A percentile compares a stretch with the other conserved stretches of the same genome.
These are phyloP conservation scores for Metschnikowia arizonensis DNA, from an alignment of 805 yeast genomes.

Conservation along the genomic window DNA sequence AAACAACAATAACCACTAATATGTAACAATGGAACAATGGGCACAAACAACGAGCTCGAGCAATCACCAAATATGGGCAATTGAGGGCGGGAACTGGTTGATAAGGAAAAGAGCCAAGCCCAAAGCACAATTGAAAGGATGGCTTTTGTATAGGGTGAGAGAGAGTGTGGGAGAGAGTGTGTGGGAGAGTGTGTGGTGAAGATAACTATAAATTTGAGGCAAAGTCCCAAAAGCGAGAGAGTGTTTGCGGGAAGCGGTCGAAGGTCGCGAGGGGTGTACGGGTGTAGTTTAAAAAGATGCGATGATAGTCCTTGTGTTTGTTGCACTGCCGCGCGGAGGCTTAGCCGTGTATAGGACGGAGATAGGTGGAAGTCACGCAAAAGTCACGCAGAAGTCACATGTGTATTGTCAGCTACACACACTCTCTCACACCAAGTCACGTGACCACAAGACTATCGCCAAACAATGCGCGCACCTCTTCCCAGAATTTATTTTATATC, in stretches of 20 bases:
- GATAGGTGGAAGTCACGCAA: too few relatives aligned
- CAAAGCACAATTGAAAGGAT: neutral
- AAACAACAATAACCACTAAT: neutral
- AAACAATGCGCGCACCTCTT: too few relatives aligned
- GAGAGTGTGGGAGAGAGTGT: too few relatives aligned
- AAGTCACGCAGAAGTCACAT: too few relatives aligned
- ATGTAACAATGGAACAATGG: neutral
- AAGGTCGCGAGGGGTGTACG: neutral
- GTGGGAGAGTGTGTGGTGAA: neutral
- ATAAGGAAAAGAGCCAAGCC: neutral
- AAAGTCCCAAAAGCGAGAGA: constrained; percentile 1
- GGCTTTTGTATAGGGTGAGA: too few relatives aligned
- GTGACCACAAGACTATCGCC: too few relatives aligned
- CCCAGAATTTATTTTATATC: neutral
- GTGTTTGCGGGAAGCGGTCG: constrained; percentile 1
- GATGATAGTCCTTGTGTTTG: too few relatives aligned
- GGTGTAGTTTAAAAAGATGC: too few relatives aligned
- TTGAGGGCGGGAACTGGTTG: neutral
- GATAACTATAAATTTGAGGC: neutral
- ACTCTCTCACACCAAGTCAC: too few relatives aligned
- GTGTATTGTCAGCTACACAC: too few relatives aligned
- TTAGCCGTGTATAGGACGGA: too few relatives aligned
- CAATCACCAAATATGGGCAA: neutral
- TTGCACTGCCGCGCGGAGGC: too few relatives aligned
- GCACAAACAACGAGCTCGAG: neutral